Evolutionary conservation across 2,329 filamentous ascomycete species (phyloP).

Genomic region (Fusarium pseudograminearum): DNA sequence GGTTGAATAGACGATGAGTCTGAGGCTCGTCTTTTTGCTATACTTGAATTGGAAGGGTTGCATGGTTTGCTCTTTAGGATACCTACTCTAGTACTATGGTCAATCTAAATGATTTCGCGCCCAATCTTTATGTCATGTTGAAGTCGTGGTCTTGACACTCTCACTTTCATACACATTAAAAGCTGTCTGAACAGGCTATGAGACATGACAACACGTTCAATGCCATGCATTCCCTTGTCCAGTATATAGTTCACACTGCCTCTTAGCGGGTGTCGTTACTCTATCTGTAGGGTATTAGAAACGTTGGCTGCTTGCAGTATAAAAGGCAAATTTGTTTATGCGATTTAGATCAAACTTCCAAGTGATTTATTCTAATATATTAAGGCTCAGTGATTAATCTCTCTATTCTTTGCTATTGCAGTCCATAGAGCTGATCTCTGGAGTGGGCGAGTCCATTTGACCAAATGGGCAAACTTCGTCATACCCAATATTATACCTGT

Average conservation of each 20-base stretch:
- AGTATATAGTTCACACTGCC: not conserved
- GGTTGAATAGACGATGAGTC: constrained; percentile 30
- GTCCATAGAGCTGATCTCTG: not conserved
- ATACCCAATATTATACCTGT: not conserved
- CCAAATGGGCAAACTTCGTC: too few relatives aligned
- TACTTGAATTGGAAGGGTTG: constrained; percentile 8
- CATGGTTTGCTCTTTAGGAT: constrained; percentile 29
- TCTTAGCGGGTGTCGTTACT: not conserved
- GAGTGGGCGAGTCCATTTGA: not conserved
- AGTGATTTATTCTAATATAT: not conserved
- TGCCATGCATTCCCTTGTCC: not conserved
- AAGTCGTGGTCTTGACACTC: not conserved
- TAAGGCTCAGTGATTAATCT: not conserved
- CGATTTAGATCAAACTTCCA: not conserved
- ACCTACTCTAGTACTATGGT: constrained; percentile 18
- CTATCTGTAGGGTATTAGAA: not conserved
- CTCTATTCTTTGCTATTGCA: not conserved
- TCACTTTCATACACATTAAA: not conserved
- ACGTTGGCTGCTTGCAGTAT: not conserved
- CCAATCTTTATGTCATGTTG: not conserved
- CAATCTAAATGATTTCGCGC: constrained; percentile 35
- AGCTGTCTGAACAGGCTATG: too few relatives aligned
- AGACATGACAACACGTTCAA: not conserved
- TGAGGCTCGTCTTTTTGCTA: constrained; percentile 20
- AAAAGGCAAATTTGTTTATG: not conserved